These are phyloP conservation scores for Fusarium sp. DNA, from an alignment of 2,329 filamentous ascomycete genomes.

Conservation along the genomic window DNA sequence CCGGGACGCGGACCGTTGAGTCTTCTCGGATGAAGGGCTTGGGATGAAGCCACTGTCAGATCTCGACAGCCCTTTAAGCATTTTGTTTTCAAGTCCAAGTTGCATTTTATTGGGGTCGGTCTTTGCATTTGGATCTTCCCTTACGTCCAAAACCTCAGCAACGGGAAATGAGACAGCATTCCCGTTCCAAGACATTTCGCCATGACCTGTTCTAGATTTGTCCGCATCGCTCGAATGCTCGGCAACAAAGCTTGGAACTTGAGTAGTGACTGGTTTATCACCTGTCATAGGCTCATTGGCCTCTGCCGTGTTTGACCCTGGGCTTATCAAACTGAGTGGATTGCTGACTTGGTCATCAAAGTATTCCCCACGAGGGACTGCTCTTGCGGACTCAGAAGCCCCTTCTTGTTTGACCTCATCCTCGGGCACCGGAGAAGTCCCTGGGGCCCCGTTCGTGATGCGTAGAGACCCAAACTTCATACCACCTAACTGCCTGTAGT, in stretches of 20 bases:
- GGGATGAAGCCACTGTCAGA: slow-evolving; percentile 65
- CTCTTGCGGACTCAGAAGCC: slow-evolving; percentile 15
- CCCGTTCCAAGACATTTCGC: slow-evolving; percentile 38
- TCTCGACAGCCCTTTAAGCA: slow-evolving; percentile 44
- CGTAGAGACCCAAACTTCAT: slow-evolving; percentile 73
- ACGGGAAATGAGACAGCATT: slow-evolving; percentile 53
- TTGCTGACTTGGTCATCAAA: slow-evolving; percentile 22
- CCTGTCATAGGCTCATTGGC: slow-evolving; percentile 1
- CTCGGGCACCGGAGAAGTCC: slow-evolving; percentile 57
- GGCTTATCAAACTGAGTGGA: slow-evolving; percentile 9
- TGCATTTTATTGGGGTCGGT: slow-evolving; percentile 42
- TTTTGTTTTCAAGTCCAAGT: slow-evolving; percentile 42
- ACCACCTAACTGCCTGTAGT: slow-evolving; percentile 71
- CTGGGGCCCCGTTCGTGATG: slow-evolving; percentile 72
- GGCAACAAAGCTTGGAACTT: slow-evolving; percentile 13
- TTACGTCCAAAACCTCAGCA: slow-evolving; percentile 56
- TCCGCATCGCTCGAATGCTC: slow-evolving; percentile 13
- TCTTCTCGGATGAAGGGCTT: slow-evolving; percentile 59
- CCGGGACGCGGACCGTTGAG: slow-evolving; percentile 64
- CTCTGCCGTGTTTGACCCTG: slow-evolving; percentile 7
- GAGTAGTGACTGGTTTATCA: slow-evolving; percentile 12
- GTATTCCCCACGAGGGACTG: slow-evolving; percentile 16
- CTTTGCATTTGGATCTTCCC: slow-evolving; percentile 61
- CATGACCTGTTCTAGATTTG: slow-evolving; percentile 37
- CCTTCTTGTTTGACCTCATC: slow-evolving; percentile 24